Percentiles rank a stretch among this genome's conserved stretches.
phyloP scores from a whole-genome alignment of 805 yeast species.

The Pichia gijzeniarum region DNA sequence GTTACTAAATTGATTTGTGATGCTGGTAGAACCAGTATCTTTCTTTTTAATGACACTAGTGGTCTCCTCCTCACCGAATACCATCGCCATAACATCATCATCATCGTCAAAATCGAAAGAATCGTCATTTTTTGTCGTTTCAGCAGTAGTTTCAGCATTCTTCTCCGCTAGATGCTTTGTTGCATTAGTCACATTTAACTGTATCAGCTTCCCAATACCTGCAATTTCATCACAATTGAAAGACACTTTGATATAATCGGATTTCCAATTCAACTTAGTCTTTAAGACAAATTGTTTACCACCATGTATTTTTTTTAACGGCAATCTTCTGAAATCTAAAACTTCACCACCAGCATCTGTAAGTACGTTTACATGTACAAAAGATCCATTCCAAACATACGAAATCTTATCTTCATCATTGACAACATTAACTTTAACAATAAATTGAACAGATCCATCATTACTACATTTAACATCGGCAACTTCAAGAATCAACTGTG shows the following conservation, averaged over 20 bases:
- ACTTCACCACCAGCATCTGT: slow-evolving; percentile 28
- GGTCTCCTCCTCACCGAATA: slow-evolving; percentile 17
- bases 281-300: slow-evolving; percentile 26
- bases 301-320: slow-evolving; percentile 20
- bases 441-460: slow-evolving; percentile 26
- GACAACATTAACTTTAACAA: slow-evolving; percentile 29
- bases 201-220: slow-evolving; percentile 18
- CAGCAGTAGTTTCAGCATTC: neutral
- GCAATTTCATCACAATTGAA: slow-evolving; percentile 37
- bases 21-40: neutral
- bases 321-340: slow-evolving; percentile 40
- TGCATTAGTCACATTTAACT: slow-evolving; percentile 3
- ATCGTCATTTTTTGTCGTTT: neutral
- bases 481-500: slow-evolving; percentile 28
- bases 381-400: slow-evolving; percentile 13
- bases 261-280: slow-evolving; percentile 15
- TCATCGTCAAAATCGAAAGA: slow-evolving; percentile 10
- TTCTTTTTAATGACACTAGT: neutral
- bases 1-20: neutral
- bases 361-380: slow-evolving; percentile 9
- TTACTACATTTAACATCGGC: slow-evolving; percentile 11
- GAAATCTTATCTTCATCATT: slow-evolving; percentile 14
- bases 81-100: slow-evolving; percentile 18
- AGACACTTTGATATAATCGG: slow-evolving; percentile 25
- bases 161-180: neutral